Evolutionary conservation across 116 monocot genomes (phyloP), one percentile per base, ranked within the genome.

Genomic region (Dioscorea cayenensis): DNA sequence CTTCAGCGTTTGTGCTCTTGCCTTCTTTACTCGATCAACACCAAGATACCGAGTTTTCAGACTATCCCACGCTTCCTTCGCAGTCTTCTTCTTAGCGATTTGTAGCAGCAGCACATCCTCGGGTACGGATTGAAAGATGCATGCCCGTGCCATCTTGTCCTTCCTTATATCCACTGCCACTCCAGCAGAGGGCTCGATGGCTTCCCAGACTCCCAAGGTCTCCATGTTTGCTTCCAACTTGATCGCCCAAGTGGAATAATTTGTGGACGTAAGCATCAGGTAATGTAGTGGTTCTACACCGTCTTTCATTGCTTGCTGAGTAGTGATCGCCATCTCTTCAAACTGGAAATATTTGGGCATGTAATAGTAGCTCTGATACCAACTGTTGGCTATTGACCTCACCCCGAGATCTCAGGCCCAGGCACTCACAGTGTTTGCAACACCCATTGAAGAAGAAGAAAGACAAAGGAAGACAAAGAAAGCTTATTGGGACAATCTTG

Each of bases 91-190:
- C 25, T 25, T 59, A 20, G 72, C 62, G 2, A 61, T 37, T 21
- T 72, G 61, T 28, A 76, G 27, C 49, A 76, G 27, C 19, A 49
- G 59, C 1, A 76, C 22, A 19, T 50, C 74, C 1, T 74, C 51
- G 2, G 62, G 72, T 8, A 62, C 14, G 2, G 60, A n/a, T 38
- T 60, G 60, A 6, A 72, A 50, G 1, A 71, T 19, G 58, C 59
- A 32, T 3, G 71, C 51, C 52, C 29, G 9, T 5, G 71, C 71
- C 55, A 2, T 58, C 11, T 55, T 51, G 71, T 25, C 59, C 71
- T 7, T 37, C 49, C 16, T 28, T 2, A 7, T 49, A 48, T 17
- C 70, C 38, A 49, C 63, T 21, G 29, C 51, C 27, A 68, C 60
- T 3, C 67, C 6, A 28, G 68, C 19, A 52, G 58, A 38, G 68